Base-by-base conservation (phyloP, 2,329 filamentous ascomycete genomes). In the Elsinoe ampelina region DNA sequence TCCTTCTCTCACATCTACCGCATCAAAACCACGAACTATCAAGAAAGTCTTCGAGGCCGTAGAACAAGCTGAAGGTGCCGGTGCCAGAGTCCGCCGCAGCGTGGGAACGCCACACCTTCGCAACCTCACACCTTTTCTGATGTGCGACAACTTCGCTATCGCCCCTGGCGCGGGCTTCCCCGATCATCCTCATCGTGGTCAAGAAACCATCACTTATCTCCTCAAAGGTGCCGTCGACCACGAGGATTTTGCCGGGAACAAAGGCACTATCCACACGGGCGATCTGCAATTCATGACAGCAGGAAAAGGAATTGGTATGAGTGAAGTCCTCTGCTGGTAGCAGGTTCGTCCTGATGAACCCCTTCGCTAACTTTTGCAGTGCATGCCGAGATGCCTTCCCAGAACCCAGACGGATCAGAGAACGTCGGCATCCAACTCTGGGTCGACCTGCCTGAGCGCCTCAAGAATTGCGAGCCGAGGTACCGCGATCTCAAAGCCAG, bases 241-340 rank as follows among this genome's bases (percentile, higher is more conserved):
- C 67, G 90, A 95, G 73, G 90, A 95, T 71, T 95, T 95, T 64
- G 85, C 88, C 1, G 90, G 90, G 11, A 85, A 93, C 74, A 80
- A 80, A 51, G 93, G 92, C 58, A 93, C 87, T 2, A 89, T 97
- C 63, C 79, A 85, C 59, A 73, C 86, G 0, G 92, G 92, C n/a
- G 92, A 96, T 68, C 74, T 97, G 48, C 92, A 97, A 69, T 97
- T 97, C 78, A 97, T 97, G 93, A 96, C 92, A 0, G 92, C 92
- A 1, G 92, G 92, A 3, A 77, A 80, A 17, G 92, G 92, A 41
- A 95, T 97, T 65, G 87, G 22, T 22, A 22, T 22, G 22, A 22
- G 22, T 22, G 22, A 22, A 3, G 22, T 22, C 22, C 22, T 5
- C 22, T 22, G 22, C 22, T 22, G 22, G 22, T 22, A 22, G 22